These are phyloP conservation scores for Cryomyces antarcticus DNA, from an alignment of 495 filamentous ascomycete species.

Conservation along the genomic window DNA sequence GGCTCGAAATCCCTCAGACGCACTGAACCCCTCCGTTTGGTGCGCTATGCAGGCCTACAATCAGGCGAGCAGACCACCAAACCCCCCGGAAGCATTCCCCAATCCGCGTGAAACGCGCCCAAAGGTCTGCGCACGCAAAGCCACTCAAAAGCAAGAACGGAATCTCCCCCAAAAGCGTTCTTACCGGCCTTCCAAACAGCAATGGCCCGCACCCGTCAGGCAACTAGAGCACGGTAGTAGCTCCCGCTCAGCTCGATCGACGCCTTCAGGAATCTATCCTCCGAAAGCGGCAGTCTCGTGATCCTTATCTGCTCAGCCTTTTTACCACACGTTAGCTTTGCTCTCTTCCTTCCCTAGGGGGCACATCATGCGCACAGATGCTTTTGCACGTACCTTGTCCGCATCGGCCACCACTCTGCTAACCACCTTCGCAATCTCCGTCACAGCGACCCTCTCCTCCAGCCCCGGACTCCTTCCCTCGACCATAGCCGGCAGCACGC, in stretches of 20 bases:
- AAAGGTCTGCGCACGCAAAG: too few relatives aligned
- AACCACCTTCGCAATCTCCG: conserved; percentile 43
- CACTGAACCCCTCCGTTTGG: too few relatives aligned
- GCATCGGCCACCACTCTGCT: conserved; percentile 41
- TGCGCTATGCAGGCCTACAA: too few relatives aligned
- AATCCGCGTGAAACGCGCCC: too few relatives aligned
- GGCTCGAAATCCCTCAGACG: too few relatives aligned
- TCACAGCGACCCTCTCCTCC: conserved; percentile 58
- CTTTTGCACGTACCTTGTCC: not conserved
- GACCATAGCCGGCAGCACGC: conserved; percentile 41
- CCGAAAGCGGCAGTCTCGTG: conserved; percentile 47
- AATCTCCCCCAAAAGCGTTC: too few relatives aligned
- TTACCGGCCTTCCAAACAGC: too few relatives aligned
- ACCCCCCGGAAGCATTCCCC: too few relatives aligned
- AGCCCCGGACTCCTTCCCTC: conserved; percentile 41
- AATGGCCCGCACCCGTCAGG: too few relatives aligned
- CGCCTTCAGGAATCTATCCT: conserved; percentile 47
- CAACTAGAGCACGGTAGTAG: conserved; percentile 27
- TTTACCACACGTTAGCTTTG: conserved; percentile 11
- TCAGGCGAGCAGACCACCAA: too few relatives aligned
- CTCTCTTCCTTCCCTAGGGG: conserved; percentile 5
- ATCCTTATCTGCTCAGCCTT: conserved; percentile 24
- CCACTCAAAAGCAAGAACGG: too few relatives aligned
- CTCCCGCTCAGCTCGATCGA: conserved; percentile 45
- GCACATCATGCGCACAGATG: conserved; percentile 18